These are phyloP conservation scores for Nicotiana sylvestris DNA, from an alignment of 257 asterid genomes.

Conservation along the genomic window DNA sequence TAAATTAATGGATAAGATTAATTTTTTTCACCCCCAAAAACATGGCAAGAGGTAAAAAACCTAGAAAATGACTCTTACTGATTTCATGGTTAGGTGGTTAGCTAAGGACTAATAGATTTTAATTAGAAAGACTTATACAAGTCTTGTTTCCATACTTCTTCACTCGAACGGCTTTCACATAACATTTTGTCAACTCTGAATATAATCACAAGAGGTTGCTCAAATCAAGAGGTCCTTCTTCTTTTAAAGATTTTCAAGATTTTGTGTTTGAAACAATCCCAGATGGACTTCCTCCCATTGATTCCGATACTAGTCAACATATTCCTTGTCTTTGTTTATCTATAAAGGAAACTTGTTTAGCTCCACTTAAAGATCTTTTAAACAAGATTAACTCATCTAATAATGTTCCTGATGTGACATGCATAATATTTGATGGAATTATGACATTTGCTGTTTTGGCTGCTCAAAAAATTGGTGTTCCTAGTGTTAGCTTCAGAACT, in stretches of 20 bases:
- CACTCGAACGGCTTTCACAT: constrained; percentile 32
- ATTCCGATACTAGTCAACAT: constrained; percentile 11
- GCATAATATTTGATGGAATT: constrained; percentile 26
- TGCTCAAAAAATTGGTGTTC: constrained; percentile 38
- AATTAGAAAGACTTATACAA: no score
- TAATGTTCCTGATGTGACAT: constrained; percentile 27
- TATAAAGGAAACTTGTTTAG: constrained; percentile 26
- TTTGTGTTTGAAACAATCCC: constrained; percentile 37
- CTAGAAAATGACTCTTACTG: no score
- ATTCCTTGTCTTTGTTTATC: constrained; percentile 26
- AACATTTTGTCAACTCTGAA: constrained; percentile 28
- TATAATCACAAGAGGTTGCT: constrained; percentile 29
- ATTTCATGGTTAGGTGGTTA: no score
- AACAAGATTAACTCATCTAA: constrained; percentile 13
- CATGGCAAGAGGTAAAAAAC: no score
- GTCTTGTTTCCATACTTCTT: constrained; percentile 23
- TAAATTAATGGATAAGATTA: no score
- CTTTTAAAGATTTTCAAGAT: constrained; percentile 11
- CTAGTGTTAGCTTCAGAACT: constrained; percentile 27
- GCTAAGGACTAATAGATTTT: no score
- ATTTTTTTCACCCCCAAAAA: no score
- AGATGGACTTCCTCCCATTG: constrained; percentile 33
- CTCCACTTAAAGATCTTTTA: constrained; percentile 28
- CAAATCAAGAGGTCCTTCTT: constrained; percentile 12
- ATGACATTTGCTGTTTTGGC: constrained; percentile 31